Conservation (phyloP, 129 eudicot genomes). For the Saussurea involucrata region DNA sequence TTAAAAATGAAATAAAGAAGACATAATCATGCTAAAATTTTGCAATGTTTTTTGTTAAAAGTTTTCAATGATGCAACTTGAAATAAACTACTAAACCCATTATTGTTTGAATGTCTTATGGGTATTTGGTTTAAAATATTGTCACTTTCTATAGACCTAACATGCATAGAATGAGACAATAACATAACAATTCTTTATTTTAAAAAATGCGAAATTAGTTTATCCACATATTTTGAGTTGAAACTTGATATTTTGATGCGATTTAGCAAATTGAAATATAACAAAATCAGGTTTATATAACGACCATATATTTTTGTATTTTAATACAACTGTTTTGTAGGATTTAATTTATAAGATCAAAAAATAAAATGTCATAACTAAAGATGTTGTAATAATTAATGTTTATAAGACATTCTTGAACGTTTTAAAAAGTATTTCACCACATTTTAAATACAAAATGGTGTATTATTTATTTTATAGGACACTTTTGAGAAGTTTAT, state of each 20-base stretch:
- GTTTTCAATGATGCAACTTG: conserved; percentile 24
- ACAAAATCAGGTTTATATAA: too few relatives aligned
- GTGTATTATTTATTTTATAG: too few relatives aligned
- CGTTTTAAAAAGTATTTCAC: too few relatives aligned
- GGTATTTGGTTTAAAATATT: conserved; percentile 27
- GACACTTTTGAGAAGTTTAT: too few relatives aligned
- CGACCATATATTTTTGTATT: too few relatives aligned
- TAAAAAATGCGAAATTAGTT: not conserved
- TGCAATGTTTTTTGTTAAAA: conserved; percentile 8
- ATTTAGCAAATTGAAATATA: not conserved
- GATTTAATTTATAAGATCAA: too few relatives aligned
- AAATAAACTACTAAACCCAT: conserved; percentile 25
- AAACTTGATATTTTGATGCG: not conserved
- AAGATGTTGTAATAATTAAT: too few relatives aligned
- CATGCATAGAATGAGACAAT: conserved; percentile 42
- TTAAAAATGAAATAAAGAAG: not conserved
- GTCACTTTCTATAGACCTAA: conserved; percentile 34
- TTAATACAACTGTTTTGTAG: too few relatives aligned
- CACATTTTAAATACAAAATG: too few relatives aligned
- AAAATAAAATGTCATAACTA: too few relatives aligned
- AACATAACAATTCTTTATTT: not conserved
- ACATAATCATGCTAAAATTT: not conserved
- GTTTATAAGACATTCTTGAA: too few relatives aligned
- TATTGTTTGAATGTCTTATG: conserved; percentile 37
- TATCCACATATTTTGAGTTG: not conserved